Percentiles rank a stretch among this genome's conserved stretches.
phyloP scores from a whole-genome alignment of 2,329 filamentous ascomycete species.

The Fusarium annulatum region DNA sequence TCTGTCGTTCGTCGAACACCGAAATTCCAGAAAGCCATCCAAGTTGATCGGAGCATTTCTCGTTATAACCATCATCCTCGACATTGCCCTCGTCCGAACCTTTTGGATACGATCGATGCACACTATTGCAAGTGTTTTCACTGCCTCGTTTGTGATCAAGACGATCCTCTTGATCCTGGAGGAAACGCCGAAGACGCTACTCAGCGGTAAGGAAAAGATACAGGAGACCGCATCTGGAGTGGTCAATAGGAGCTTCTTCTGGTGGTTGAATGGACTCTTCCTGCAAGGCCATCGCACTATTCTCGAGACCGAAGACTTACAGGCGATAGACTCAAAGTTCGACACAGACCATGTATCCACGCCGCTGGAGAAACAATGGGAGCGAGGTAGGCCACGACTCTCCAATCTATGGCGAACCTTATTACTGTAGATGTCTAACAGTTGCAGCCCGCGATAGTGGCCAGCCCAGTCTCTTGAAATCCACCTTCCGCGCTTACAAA shows the following conservation, averaged over 20 bases:
- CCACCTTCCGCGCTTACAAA: constrained; percentile 44
- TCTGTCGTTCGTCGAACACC: constrained; percentile 51
- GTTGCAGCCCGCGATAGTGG: constrained; percentile 29
- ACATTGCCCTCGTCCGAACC: constrained; percentile 49
- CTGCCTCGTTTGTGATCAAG: constrained; percentile 44
- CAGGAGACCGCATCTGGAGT: constrained; percentile 50
- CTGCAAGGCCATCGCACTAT: constrained; percentile 38
- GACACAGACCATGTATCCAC: constrained; percentile 33
- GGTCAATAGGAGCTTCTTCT: constrained; percentile 50
- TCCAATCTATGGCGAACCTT: rapidly evolving
- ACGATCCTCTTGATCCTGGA: constrained; percentile 47
- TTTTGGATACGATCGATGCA: constrained; percentile 48
- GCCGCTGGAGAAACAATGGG: constrained; percentile 41
- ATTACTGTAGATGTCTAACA: not conserved
- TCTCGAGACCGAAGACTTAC: constrained; percentile 43
- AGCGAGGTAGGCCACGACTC: constrained; percentile 9
- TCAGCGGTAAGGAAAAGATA: constrained; percentile 34
- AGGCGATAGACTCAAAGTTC: constrained; percentile 46
- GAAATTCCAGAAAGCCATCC: constrained; percentile 48
- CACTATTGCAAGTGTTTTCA: constrained; percentile 44
- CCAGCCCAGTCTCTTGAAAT: constrained; percentile 41
- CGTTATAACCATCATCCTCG: constrained; percentile 48
- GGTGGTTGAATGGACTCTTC: constrained; percentile 52
- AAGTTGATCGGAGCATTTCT: constrained; percentile 49
- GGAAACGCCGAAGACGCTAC: constrained; percentile 45